Percentiles rank a stretch among this genome's conserved stretches.
phyloP scores from a whole-genome alignment of 129 eudicot species.

The Erigeron canadensis region DNA sequence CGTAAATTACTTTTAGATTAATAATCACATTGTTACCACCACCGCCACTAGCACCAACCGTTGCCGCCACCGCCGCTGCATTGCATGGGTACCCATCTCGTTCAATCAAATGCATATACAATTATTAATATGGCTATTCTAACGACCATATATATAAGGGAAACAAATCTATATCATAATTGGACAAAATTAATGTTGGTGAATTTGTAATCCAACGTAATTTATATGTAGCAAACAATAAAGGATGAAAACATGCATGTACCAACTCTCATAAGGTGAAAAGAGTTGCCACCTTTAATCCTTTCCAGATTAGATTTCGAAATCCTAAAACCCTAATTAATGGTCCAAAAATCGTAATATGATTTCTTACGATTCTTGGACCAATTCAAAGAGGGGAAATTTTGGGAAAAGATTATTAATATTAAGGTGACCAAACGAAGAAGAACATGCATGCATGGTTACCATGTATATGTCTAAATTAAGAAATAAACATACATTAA shows the following conservation, averaged over 20 bases:
- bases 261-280: conserved; percentile 19
- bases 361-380: conserved; percentile 45
- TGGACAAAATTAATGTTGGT: no score
- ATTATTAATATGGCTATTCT: no score
- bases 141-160: no score
- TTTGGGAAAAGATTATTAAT: conserved; percentile 14
- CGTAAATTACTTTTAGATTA: no score
- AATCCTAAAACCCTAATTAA: conserved; percentile 35
- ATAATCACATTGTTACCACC: no score
- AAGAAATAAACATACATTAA: conserved; percentile 24
- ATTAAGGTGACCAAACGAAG: conserved; percentile 37
- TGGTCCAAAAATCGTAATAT: conserved; percentile 64
- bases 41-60: no score
- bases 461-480: conserved; percentile 24
- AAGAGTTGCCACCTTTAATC: conserved; percentile 3
- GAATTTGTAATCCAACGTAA: background rate
- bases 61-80: no score
- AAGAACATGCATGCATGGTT: conserved; percentile 24
- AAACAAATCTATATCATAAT: no score
- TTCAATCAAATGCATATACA: no score
- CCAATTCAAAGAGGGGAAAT: conserved; percentile 27
- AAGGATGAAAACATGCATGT: conserved; percentile 1
- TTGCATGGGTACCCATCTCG: no score
- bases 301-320: conserved; percentile 20
- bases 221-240: background rate